phyloP scores from a whole-genome alignment of 805 yeast species.

The Saccharomycopsis capsularis region DNA sequence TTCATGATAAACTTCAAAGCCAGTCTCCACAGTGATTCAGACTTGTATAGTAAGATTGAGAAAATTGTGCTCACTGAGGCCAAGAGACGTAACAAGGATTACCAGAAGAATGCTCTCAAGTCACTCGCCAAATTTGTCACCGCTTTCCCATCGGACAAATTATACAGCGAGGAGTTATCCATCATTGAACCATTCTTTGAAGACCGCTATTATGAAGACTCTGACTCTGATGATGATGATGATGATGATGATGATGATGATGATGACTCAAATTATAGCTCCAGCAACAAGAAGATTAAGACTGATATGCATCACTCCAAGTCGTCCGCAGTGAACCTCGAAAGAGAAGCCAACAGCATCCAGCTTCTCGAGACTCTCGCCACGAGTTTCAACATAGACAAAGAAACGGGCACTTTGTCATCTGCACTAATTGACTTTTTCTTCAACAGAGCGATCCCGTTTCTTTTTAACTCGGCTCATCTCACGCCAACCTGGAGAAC shows the following conservation, averaged over 20 bases:
- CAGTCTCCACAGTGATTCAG: slow-evolving; percentile 27
- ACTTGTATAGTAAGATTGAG: slow-evolving; percentile 33
- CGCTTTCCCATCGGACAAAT: slow-evolving; percentile 28
- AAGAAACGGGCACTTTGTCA: slow-evolving; percentile 21
- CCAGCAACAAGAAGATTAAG: slow-evolving; percentile 25
- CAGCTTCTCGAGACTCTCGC: slow-evolving; percentile 33
- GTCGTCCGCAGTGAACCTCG: slow-evolving; percentile 37
- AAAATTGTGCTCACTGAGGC: slow-evolving; percentile 52
- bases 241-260: slow-evolving; percentile 25
- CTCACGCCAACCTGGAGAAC: slow-evolving; percentile 54
- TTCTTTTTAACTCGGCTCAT: slow-evolving; percentile 27
- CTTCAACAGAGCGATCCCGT: slow-evolving; percentile 26
- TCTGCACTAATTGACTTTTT: slow-evolving; percentile 26
- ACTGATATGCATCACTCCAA: slow-evolving; percentile 30
- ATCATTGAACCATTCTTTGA: slow-evolving; percentile 30
- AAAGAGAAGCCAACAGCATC: slow-evolving; percentile 43
- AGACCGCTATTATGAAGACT: slow-evolving; percentile 32
- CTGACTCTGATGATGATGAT: slow-evolving; percentile 28
- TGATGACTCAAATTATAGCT: no score
- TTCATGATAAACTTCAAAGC: slow-evolving; percentile 34
- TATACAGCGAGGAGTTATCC: slow-evolving; percentile 31
- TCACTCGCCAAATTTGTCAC: slow-evolving; percentile 45
- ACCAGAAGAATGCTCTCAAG: slow-evolving; percentile 50
- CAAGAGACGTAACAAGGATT: slow-evolving; percentile 55
- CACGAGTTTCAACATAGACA: slow-evolving; percentile 27